Conservation (phyloP, 1,284 basidiomycete species). For the Takashimella tepidaria region DNA sequence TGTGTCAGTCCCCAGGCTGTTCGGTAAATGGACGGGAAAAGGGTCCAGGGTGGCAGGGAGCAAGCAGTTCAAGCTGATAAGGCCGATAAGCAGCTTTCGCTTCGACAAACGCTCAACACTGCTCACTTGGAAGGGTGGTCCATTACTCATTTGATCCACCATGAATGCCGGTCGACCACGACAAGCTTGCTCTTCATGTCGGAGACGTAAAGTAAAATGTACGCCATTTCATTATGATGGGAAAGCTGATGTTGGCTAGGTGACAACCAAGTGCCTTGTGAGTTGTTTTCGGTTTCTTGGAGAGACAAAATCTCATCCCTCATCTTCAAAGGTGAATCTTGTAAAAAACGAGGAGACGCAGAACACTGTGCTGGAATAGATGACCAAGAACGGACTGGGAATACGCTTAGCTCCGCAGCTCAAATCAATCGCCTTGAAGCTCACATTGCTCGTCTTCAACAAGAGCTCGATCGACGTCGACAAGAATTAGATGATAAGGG, state of each 20-base stretch:
- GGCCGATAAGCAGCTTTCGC: no score
- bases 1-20: no score
- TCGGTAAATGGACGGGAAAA: no score
- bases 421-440: neutral
- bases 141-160: no score
- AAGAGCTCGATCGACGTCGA: neutral
- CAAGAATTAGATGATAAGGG: neutral
- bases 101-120: no score
- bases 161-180: neutral
- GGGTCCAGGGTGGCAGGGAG: no score
- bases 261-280: constrained; percentile 1
- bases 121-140: no score
- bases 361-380: neutral
- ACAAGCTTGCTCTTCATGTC: neutral
- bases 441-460: neutral
- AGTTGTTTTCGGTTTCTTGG: no score
- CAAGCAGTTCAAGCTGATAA: no score
- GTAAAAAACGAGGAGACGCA: neutral
- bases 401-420: neutral
- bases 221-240: neutral
- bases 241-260: neutral
- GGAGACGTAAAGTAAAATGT: constrained; percentile 2
- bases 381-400: neutral
- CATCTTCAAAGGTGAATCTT: no score
- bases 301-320: no score